These are phyloP conservation scores for Thinopyrum elongatum DNA, from an alignment of 176 grass and related monocot genomes.

Conservation along the genomic window DNA sequence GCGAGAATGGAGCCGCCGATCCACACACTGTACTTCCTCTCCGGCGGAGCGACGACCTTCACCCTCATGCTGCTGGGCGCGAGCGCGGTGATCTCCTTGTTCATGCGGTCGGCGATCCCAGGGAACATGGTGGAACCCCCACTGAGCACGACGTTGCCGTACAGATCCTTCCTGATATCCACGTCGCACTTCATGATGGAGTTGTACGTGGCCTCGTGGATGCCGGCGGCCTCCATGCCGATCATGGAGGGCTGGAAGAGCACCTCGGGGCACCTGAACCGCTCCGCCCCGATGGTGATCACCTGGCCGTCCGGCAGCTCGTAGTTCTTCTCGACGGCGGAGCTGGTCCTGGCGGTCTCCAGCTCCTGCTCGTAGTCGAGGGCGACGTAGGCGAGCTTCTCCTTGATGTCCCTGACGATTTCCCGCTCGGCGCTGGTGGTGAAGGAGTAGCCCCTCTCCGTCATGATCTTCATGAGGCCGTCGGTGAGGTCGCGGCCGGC, in stretches of 20 bases:
- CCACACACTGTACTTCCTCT: slow-evolving; percentile 93
- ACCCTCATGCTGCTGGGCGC: slow-evolving; percentile 90
- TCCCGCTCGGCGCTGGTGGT: slow-evolving; percentile 84
- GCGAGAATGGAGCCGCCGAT: slow-evolving; percentile 87
- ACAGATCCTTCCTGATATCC: slow-evolving; percentile 86
- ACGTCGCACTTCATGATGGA: slow-evolving; percentile 97
- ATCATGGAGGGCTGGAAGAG: slow-evolving; percentile 79
- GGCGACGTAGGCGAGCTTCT: slow-evolving; percentile 85
- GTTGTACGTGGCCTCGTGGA: slow-evolving; percentile 88
- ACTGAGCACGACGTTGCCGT: slow-evolving; percentile 76
- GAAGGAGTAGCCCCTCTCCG: slow-evolving; percentile 85
- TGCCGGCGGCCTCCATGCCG: slow-evolving; percentile 73
- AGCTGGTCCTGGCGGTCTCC: slow-evolving; percentile 72
- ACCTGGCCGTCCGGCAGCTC: slow-evolving; percentile 88
- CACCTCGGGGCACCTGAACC: slow-evolving; percentile 89
- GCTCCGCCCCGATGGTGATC: slow-evolving; percentile 75
- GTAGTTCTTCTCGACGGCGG: slow-evolving; percentile 74
- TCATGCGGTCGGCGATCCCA: slow-evolving; percentile 82
- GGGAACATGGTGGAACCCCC: slow-evolving; percentile 92
- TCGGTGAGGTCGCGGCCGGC: slow-evolving; percentile 87
- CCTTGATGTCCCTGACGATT: slow-evolving; percentile 93
- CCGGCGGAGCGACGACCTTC: slow-evolving; percentile 82
- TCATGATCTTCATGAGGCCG: slow-evolving; percentile 85
- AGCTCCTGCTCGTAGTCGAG: slow-evolving; percentile 79
- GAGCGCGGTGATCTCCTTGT: slow-evolving; percentile 78